Conservation (phyloP, 805 yeast genomes). For the Candida insectorum region DNA sequence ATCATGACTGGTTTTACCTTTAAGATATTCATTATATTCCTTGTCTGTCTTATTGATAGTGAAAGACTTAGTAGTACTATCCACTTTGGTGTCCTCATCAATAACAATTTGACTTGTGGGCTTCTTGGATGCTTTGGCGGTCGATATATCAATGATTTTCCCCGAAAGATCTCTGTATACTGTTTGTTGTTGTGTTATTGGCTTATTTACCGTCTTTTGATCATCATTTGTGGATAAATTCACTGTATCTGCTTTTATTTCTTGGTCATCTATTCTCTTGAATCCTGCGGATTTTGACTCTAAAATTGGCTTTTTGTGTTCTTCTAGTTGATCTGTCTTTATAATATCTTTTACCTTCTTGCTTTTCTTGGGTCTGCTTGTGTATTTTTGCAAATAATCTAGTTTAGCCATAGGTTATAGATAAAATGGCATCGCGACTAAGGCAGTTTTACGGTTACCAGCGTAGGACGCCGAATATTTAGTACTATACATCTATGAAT, state of each 20-base stretch:
- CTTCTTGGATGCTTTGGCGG: conserved; percentile 5
- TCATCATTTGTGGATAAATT: neutral
- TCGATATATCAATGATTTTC: conserved; percentile 41
- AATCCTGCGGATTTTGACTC: conserved; percentile 24
- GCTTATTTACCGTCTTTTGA: neutral
- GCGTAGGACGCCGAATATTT: too few species aligned
- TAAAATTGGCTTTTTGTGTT: neutral
- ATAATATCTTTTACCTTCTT: conserved; percentile 6
- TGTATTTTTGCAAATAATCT: conserved; percentile 7
- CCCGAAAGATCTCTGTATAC: conserved; percentile 65
- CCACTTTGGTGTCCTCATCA: conserved; percentile 1
- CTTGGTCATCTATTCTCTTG: conserved; percentile 29
- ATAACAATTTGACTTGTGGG: neutral
- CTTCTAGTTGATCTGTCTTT: neutral
- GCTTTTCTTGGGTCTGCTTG: conserved; percentile 8
- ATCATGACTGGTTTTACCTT: conserved; percentile 7
- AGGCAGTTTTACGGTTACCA: too few species aligned
- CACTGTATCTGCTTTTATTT: neutral
- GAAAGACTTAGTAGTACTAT: conserved; percentile 7
- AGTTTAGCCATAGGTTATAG: conserved; percentile 5
- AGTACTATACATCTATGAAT: neutral
- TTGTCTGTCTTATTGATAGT: conserved; percentile 9
- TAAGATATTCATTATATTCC: conserved; percentile 11
- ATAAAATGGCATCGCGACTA: neutral
- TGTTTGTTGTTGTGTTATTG: conserved; percentile 27